These are phyloP conservation scores for Pleurotus ostreatus DNA, from an alignment of 768 basidiomycete species.

Conservation along the genomic window DNA sequence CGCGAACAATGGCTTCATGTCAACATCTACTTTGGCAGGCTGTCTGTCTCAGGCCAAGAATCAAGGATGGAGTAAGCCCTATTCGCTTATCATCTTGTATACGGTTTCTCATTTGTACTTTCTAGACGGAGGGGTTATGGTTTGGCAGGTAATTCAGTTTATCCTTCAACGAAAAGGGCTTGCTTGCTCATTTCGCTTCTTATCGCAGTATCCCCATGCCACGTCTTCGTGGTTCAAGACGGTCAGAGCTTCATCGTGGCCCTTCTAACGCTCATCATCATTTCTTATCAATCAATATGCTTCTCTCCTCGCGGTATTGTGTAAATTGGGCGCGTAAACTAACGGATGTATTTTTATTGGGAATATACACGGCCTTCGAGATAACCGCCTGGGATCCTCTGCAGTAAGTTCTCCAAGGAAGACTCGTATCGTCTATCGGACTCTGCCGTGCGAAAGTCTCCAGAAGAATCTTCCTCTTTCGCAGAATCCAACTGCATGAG, in stretches of 20 bases:
- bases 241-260: conserved; percentile 22
- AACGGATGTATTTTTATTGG: background rate
- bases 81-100: background rate
- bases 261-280: background rate
- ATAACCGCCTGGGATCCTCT: too few species aligned
- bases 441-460: too few species aligned
- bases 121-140: conserved; percentile 28
- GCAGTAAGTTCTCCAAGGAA: too few species aligned
- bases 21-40: conserved; percentile 15
- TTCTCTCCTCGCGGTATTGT: background rate
- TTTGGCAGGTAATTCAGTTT: conserved; percentile 22
- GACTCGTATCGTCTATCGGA: too few species aligned
- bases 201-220: conserved; percentile 33
- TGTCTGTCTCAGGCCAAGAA: conserved; percentile 16
- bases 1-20: conserved; percentile 38
- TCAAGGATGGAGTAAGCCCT: conserved; percentile 4
- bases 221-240: conserved; percentile 35
- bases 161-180: background rate
- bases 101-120: background rate
- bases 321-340: background rate
- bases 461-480: too few species aligned
- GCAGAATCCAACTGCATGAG: too few species aligned
- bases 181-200: background rate
- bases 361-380: background rate
- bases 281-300: background rate